phyloP scores from a whole-genome alignment of 2,329 filamentous ascomycete species.

The Zalaria sp. region DNA sequence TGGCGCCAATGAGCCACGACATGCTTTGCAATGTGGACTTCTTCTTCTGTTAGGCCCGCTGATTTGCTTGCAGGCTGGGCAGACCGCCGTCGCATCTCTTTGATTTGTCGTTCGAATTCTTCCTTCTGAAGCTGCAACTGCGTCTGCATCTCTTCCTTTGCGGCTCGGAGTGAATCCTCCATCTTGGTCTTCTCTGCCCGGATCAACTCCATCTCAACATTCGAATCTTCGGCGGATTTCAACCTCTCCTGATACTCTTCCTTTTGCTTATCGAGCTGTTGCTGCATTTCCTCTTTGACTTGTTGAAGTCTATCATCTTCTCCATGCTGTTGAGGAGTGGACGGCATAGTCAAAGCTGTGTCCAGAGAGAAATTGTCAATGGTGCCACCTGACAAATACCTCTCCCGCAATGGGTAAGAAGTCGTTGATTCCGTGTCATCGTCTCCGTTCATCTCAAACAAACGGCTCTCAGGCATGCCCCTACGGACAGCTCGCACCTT shows the following conservation, averaged over 20 bases:
- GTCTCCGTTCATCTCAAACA: slow-evolving; percentile 41
- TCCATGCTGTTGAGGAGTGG: slow-evolving; percentile 69
- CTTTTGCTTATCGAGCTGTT: slow-evolving; percentile 68
- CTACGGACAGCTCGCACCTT: slow-evolving; percentile 74
- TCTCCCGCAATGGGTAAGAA: slow-evolving; percentile 80
- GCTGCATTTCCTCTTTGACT: slow-evolving; percentile 70
- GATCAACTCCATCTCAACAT: slow-evolving; percentile 71
- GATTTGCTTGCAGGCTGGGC: slow-evolving; percentile 32
- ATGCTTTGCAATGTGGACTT: slow-evolving; percentile 54
- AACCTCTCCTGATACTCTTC: slow-evolving; percentile 69
- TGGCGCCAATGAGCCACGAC: slow-evolving; percentile 64
- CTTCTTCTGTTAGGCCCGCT: slow-evolving; percentile 53
- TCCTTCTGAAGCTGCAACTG: slow-evolving; percentile 73
- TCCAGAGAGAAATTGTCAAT: slow-evolving; percentile 94
- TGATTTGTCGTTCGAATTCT: slow-evolving; percentile 71
- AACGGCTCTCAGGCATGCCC: slow-evolving; percentile 41
- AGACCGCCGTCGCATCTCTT: slow-evolving; percentile 50
- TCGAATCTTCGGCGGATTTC: slow-evolving; percentile 57
- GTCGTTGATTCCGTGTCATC: slow-evolving; percentile 83
- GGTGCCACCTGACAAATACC: slow-evolving; percentile 77
- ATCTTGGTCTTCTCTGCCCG: slow-evolving; percentile 70
- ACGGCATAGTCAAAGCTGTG: slow-evolving; percentile 85
- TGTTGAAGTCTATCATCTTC: slow-evolving; percentile 64
- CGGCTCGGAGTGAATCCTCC: slow-evolving; percentile 62
- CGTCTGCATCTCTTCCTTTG: slow-evolving; percentile 80